Percentiles rank a stretch among this genome's conserved stretches.
Conservation (phyloP, 257 asterid genomes). For the Petrea volubilis region DNA sequence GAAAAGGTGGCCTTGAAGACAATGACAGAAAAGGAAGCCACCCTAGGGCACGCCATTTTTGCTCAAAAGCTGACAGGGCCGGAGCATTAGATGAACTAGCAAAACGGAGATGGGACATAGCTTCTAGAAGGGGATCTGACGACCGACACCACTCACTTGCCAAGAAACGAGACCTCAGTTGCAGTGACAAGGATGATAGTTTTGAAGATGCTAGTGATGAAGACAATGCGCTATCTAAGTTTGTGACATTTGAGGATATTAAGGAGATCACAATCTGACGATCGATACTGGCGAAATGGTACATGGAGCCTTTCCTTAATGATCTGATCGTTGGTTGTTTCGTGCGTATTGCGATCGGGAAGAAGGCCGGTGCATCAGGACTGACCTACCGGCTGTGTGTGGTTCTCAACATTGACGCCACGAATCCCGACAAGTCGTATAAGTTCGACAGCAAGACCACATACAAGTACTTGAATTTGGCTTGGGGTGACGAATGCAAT, state of each 20-base stretch:
- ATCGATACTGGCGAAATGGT: slow-evolving; percentile 92
- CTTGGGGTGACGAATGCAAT: slow-evolving; percentile 93
- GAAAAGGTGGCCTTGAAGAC: slow-evolving; percentile 66
- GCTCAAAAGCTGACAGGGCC: slow-evolving; percentile 83
- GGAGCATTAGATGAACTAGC: slow-evolving; percentile 86
- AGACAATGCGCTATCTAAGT: slow-evolving; percentile 69
- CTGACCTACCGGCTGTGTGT: slow-evolving; percentile 84
- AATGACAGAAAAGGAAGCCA: slow-evolving; percentile 67
- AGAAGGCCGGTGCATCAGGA: slow-evolving; percentile 67
- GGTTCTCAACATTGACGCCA: slow-evolving; percentile 78
- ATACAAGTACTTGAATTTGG: slow-evolving; percentile 73
- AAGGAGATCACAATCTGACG: slow-evolving; percentile 84
- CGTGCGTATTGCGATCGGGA: slow-evolving; percentile 93
- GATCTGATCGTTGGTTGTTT: slow-evolving; percentile 94
- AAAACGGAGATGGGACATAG: slow-evolving; percentile 74
- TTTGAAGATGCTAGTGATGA: slow-evolving; percentile 94
- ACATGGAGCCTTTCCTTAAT: slow-evolving; percentile 97
- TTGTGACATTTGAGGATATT: slow-evolving; percentile 79
- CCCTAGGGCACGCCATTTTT: slow-evolving; percentile 70
- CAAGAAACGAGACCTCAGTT: slow-evolving; percentile 79
- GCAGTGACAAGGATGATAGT: slow-evolving; percentile 73
- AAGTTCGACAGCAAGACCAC: slow-evolving; percentile 93
- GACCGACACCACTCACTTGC: slow-evolving; percentile 76
- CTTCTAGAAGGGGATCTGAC: slow-evolving; percentile 65
- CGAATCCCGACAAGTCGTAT: slow-evolving; percentile 79